Evolutionary conservation across 139 green algal genomes (phyloP).

Genomic region (Chlamydomonas sphaeroides): DNA sequence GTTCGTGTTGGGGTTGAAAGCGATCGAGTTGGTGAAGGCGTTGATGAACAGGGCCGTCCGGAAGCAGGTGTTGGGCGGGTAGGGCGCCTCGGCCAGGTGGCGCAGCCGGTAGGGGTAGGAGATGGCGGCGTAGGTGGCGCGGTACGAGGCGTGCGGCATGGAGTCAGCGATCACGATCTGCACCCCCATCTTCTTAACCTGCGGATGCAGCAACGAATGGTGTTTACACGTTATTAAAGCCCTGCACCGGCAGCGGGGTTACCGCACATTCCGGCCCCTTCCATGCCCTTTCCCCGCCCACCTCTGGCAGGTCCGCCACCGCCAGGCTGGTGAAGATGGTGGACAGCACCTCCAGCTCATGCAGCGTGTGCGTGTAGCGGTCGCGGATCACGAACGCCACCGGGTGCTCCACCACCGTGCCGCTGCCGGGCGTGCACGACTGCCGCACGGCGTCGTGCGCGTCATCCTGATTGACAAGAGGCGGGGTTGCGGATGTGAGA

Average conservation of each 20-base stretch:
- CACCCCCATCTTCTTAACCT: constrained; percentile 9
- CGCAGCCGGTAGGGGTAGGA: constrained; percentile 42
- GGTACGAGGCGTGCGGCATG: constrained; percentile 42
- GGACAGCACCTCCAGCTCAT: constrained; percentile 36
- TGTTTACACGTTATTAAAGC: too few relatives aligned
- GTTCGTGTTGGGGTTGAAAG: constrained; percentile 33
- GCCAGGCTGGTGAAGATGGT: constrained; percentile 37
- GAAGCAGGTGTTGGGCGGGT: constrained; percentile 43
- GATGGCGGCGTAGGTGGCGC: constrained; percentile 42
- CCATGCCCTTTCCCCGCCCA: too few relatives aligned
- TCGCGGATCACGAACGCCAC: constrained; percentile 31
- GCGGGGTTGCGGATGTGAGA: too few relatives aligned
- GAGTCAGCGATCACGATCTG: constrained; percentile 26
- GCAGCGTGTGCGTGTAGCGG: constrained; percentile 41
- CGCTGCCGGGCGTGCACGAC: not conserved
- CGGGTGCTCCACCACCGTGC: constrained; percentile 30
- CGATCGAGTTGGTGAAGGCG: constrained; percentile 42
- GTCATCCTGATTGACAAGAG: not conserved
- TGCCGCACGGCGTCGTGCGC: constrained; percentile 19
- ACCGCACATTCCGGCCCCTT: too few relatives aligned
- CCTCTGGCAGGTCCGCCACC: constrained; percentile 30
- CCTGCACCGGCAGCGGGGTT: too few relatives aligned
- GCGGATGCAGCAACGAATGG: too few relatives aligned
- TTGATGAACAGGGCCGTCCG: constrained; percentile 42
- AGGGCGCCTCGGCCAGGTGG: constrained; percentile 32